Conservation (phyloP, 208 protist genomes). For the Acanthamoeba healyi region DNA sequence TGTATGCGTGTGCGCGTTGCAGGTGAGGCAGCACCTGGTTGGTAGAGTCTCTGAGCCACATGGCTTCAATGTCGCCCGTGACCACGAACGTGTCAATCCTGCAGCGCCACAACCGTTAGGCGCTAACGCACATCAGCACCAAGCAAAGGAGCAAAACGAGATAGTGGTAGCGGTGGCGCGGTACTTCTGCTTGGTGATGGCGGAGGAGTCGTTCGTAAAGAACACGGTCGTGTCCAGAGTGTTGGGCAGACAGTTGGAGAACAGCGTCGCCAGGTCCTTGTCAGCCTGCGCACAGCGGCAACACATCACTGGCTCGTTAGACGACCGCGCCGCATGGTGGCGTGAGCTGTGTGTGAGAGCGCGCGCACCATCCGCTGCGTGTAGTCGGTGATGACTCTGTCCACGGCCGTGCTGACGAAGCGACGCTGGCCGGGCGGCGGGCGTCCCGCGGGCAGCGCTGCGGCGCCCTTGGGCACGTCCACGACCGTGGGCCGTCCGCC, state of each 20-base stretch:
- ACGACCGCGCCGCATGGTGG: too few relatives aligned
- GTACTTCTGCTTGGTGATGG: constrained; percentile 35
- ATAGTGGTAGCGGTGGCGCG: not conserved
- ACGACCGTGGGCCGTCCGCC: constrained; percentile 7
- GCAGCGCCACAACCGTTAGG: too few relatives aligned
- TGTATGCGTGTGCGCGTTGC: too few relatives aligned
- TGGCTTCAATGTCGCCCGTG: constrained; percentile 85
- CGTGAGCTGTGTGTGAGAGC: not conserved
- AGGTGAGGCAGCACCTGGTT: constrained; percentile 75
- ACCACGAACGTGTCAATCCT: constrained; percentile 79
- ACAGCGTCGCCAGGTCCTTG: constrained; percentile 79
- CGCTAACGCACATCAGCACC: too few relatives aligned
- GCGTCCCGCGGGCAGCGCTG: not conserved
- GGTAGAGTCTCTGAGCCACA: constrained; percentile 85
- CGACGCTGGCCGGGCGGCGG: not conserved
- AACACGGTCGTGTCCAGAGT: constrained; percentile 84
- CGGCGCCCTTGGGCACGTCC: not conserved
- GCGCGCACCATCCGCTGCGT: not conserved
- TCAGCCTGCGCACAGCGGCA: not conserved
- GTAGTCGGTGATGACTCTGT: constrained; percentile 29
- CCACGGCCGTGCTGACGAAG: constrained; percentile 22
- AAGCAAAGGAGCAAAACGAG: not conserved
- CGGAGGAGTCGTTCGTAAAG: not conserved
- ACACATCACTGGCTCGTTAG: not conserved
- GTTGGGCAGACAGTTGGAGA: constrained; percentile 83